phyloP scores from a whole-genome alignment of 2,329 filamentous ascomycete species.

The Diaporthe caulivora region DNA sequence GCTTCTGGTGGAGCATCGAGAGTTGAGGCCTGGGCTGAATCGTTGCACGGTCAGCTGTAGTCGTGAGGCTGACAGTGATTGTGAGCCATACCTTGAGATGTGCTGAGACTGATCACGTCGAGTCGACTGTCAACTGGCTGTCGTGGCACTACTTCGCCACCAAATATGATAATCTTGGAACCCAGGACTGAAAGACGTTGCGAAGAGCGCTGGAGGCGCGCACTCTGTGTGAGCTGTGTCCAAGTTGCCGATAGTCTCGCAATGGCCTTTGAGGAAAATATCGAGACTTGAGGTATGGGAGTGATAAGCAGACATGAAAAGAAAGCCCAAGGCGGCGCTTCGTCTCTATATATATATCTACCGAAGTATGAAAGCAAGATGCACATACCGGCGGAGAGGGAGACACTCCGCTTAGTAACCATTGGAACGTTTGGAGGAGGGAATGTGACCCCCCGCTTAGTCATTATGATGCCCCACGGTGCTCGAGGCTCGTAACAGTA shows the following conservation, averaged over 20 bases:
- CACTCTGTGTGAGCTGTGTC: not conserved
- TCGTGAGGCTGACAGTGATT: not conserved
- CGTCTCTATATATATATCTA: not conserved
- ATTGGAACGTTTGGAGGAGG: not conserved
- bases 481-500: not conserved
- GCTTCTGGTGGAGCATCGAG: constrained; percentile 5
- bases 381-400: not conserved
- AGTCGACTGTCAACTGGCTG: constrained; percentile 6
- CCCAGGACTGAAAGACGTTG: not conserved
- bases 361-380: not conserved
- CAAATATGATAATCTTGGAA: not conserved
- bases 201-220: constrained; percentile 16
- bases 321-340: not conserved
- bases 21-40: not conserved
- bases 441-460: not conserved
- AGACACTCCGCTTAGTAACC: not conserved
- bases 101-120: not conserved
- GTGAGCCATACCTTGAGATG: not conserved
- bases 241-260: constrained; percentile 1
- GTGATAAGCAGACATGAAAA: no score
- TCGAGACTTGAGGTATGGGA: not conserved
- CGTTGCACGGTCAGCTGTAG: not conserved
- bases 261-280: not conserved
- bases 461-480: not conserved
- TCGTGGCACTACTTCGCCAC: constrained; percentile 1